phyloP scores from a whole-genome alignment of 257 asterid species.

The Eustoma russellianum region DNA sequence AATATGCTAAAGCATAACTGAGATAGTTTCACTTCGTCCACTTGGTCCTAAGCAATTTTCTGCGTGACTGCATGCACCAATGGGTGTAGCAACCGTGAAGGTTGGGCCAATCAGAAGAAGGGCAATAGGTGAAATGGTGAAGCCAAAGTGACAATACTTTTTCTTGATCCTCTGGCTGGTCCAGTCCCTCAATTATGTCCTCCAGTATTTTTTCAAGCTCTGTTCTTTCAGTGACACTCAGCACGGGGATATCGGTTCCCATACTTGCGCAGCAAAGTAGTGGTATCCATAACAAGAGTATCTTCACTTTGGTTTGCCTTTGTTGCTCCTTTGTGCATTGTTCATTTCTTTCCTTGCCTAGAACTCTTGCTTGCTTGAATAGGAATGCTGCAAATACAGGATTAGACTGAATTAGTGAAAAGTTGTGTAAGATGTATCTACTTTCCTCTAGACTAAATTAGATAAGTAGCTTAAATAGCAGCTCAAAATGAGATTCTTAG shows the following conservation, averaged over 20 bases:
- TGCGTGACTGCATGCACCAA: constrained; percentile 63
- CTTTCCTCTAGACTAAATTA: too few relatives aligned
- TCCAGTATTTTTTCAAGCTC: constrained; percentile 58
- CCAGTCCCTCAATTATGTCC: constrained; percentile 42
- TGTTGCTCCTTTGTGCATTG: constrained; percentile 19
- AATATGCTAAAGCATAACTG: too few relatives aligned
- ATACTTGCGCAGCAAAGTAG: constrained; percentile 69
- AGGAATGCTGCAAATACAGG: constrained; percentile 44
- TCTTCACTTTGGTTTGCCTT: constrained; percentile 45
- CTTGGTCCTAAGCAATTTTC: constrained; percentile 16
- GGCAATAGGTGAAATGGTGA: constrained; percentile 72
- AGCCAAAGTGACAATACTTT: constrained; percentile 79
- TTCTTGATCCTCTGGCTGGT: constrained; percentile 74
- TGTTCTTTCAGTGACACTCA: constrained; percentile 51
- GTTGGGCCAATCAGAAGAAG: constrained; percentile 90
- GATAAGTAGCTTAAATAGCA: too few relatives aligned
- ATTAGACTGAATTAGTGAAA: too few relatives aligned
- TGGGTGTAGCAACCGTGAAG: constrained; percentile 58
- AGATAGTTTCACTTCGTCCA: neutral
- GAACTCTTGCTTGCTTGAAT: constrained; percentile 55
- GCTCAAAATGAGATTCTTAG: too few relatives aligned
- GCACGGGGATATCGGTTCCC: constrained; percentile 65
- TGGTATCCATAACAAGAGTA: constrained; percentile 76
- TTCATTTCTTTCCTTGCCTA: constrained; percentile 18
- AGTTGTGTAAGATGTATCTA: too few relatives aligned